Conservation (phyloP, 2,329 filamentous ascomycete species). For the Aspergillus glaucus region DNA sequence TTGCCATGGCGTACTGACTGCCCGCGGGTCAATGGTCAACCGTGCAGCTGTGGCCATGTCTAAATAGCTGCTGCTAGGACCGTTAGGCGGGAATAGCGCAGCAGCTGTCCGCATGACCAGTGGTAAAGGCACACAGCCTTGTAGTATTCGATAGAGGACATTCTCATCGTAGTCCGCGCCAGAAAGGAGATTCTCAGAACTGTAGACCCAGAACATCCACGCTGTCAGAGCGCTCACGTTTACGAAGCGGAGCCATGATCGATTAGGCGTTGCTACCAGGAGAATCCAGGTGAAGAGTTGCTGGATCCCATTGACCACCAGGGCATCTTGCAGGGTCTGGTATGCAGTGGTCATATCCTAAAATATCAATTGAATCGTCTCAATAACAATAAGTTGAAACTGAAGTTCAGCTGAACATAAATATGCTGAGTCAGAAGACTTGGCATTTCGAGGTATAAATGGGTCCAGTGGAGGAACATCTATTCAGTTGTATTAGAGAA, state of each 20-base stretch:
- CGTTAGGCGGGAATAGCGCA: neutral
- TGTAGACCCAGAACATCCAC: neutral
- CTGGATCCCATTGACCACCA: neutral
- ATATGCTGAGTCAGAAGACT: neutral
- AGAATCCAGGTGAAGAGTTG: neutral
- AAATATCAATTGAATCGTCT: too few species aligned
- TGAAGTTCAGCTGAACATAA: neutral
- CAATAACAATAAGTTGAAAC: neutral
- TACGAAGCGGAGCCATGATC: neutral
- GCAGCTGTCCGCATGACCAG: neutral
- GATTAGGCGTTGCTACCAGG: neutral
- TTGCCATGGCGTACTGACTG: neutral
- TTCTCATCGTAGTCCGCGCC: neutral
- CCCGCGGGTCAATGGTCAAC: neutral
- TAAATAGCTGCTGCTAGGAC: neutral
- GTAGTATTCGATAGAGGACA: neutral
- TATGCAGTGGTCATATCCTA: too few species aligned
- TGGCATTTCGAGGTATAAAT: neutral
- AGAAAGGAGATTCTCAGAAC: slow-evolving; percentile 1
- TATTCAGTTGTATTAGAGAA: neutral
- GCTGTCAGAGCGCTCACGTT: neutral
- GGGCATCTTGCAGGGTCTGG: neutral
- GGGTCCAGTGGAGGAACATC: neutral
- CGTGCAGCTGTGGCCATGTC: neutral
- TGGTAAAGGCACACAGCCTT: neutral